These are phyloP conservation scores for Kwoniella pini DNA, from an alignment of 768 basidiomycete species.

Conservation along the genomic window DNA sequence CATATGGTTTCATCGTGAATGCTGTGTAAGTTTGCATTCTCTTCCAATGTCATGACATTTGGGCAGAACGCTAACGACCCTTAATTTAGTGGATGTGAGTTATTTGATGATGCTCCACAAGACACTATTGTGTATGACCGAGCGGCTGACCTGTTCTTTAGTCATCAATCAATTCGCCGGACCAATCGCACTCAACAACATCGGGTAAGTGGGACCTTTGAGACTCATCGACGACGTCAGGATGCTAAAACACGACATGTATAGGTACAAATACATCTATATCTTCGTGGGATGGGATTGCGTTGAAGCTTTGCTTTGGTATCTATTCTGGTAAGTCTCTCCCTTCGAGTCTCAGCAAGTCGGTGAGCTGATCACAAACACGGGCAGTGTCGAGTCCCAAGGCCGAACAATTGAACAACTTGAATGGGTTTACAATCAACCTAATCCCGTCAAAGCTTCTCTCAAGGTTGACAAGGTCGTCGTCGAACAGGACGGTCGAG, in stretches of 20 bases:
- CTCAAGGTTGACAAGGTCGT: constrained; percentile 47
- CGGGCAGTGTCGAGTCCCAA: constrained; percentile 44
- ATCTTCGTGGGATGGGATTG: constrained; percentile 47
- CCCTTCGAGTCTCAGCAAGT: constrained; percentile 16
- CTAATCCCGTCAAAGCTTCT: constrained; percentile 50
- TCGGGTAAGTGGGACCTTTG: constrained; percentile 49
- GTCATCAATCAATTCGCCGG: constrained; percentile 62
- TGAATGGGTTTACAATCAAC: constrained; percentile 53
- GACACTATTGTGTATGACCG: too few relatives aligned
- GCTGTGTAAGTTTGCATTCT: constrained; percentile 19
- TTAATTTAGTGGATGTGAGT: too few relatives aligned
- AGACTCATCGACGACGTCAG: constrained; percentile 7
- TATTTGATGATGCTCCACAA: too few relatives aligned
- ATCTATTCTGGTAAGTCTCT: constrained; percentile 18
- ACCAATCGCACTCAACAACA: constrained; percentile 57
- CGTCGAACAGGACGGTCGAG: constrained; percentile 30
- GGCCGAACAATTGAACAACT: constrained; percentile 54
- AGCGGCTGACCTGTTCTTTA: constrained; percentile 1
- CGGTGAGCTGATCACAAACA: neutral
- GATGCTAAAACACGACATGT: neutral
- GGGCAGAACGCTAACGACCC: too few relatives aligned
- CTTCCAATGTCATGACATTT: too few relatives aligned
- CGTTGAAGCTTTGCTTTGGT: constrained; percentile 44
- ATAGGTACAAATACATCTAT: constrained; percentile 29
- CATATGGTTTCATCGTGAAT: constrained; percentile 56